Evolutionary conservation across 225 moss, liverwort and hornwort genomes (phyloP).

Genomic region (Pleurozium schreberi): DNA sequence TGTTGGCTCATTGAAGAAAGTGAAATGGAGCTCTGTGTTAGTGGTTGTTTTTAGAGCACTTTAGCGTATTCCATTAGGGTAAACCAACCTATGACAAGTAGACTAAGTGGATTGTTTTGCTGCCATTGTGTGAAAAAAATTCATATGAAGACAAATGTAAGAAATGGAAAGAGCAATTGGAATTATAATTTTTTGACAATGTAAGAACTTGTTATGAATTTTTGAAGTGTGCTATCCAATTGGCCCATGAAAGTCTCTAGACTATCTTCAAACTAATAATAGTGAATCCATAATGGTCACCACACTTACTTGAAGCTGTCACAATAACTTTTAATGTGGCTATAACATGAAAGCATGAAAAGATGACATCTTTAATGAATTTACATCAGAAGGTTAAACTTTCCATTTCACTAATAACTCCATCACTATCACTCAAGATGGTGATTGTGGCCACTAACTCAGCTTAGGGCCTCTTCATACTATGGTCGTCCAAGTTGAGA

Average conservation of each 20-base stretch:
- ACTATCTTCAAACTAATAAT: neutral
- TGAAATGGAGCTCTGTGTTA: neutral
- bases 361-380: accelerated
- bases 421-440: no score
- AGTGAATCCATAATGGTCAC: neutral
- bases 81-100: neutral
- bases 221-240: neutral
- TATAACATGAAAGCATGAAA: neutral
- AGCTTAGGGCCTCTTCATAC: no score
- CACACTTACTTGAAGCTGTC: accelerated
- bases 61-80: neutral
- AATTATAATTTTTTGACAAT: neutral
- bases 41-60: neutral
- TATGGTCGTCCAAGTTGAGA: no score
- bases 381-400: no score
- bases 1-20: neutral
- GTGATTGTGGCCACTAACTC: no score
- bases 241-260: accelerated
- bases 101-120: neutral
- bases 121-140: neutral
- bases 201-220: neutral
- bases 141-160: neutral
- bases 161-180: neutral
- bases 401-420: no score
- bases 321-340: no score